Conservation (phyloP, 2,329 filamentous ascomycete genomes). For the Mycosphaerella arachidis region DNA sequence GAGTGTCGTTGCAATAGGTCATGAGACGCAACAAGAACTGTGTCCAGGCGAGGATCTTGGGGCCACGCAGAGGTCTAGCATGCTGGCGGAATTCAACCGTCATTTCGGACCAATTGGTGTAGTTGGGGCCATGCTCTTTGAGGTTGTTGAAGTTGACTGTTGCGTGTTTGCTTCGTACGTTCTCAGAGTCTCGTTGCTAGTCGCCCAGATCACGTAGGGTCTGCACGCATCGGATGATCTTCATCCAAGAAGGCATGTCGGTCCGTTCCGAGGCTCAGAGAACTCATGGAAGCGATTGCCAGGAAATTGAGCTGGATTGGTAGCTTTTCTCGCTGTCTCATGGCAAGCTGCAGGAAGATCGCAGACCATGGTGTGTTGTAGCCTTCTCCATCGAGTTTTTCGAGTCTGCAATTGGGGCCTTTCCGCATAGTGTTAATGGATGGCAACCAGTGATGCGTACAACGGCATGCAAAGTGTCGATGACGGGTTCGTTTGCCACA, state of each 20-base stretch:
- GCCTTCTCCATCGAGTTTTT: neutral
- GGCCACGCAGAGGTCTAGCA: conserved; percentile 21
- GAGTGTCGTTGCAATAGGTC: conserved; percentile 8
- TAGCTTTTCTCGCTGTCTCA: neutral
- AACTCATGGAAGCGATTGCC: neutral
- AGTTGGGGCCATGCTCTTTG: neutral
- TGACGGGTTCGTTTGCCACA: conserved; percentile 28
- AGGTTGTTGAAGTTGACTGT: conserved; percentile 17
- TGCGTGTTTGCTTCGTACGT: neutral
- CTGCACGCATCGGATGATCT: conserved; percentile 10
- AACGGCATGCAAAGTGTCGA: conserved; percentile 26
- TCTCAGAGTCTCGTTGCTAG: neutral
- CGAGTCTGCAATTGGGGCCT: neutral
- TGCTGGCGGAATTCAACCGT: conserved; percentile 34
- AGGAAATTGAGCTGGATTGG: neutral
- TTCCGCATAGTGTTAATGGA: neutral
- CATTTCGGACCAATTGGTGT: conserved; percentile 3
- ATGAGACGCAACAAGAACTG: conserved; percentile 16
- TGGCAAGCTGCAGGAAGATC: conserved; percentile 2
- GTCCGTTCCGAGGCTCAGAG: conserved; percentile 1
- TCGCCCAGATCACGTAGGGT: conserved; percentile 5
- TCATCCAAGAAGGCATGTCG: conserved; percentile 8
- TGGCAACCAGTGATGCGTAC: conserved; percentile 14
- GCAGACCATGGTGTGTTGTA: conserved; percentile 15
- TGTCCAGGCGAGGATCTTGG: conserved; percentile 28